Evolutionary conservation across 148 eudicot species (phyloP), one percentile per base, ranked within the genome.

Genomic region (Selenicereus undatus): DNA sequence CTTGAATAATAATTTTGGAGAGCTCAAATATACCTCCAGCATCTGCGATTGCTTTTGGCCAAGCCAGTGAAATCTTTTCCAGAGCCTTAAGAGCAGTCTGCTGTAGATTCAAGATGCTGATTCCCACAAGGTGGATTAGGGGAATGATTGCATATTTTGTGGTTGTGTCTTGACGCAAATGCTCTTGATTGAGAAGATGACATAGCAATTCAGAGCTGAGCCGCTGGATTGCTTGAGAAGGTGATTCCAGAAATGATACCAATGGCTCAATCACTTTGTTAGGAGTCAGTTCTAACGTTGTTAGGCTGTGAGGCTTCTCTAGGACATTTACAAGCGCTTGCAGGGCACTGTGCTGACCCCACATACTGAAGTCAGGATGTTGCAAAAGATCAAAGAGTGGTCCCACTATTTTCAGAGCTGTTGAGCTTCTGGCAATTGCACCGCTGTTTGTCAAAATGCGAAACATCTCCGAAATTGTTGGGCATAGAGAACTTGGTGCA

Each of bases 291-390:
- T 92, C 89, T 78, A 88, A 79, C 80, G 80, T 78, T 51, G 82
- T 83, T 60, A 90, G 88, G 82, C 92, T 87, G 74, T 92, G 93
- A 60, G 94, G 96, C 79, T 93, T 89, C 88, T 93, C 98, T 81
- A 93, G 74, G 30, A 93, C 81, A 86, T 93, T 93, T 50, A 93
- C 95, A 73, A 93, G 97, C 30, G 92, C 91, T 79, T 91, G 97
- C 83, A 93, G 80, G 72, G 97, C 95, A 89, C 97, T 93, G 76
- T 91, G 93, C 77, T 91, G 94, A 65, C 95, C 91, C 88, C 88
- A 88, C 74, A 86, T 78, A 76, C 89, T 85, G 60, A 92, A 83
- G 84, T 91, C 98, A 64, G 90, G 87, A 79, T 88, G 88, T 76
- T 84, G 86, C 83, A 94, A 81, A 64, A 91, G 82, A 51, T 54